A percentile compares a stretch with the other conserved stretches of the same genome.
phyloP scores from a whole-genome alignment of 495 filamentous ascomycete species.

The Penicillium lagena region DNA sequence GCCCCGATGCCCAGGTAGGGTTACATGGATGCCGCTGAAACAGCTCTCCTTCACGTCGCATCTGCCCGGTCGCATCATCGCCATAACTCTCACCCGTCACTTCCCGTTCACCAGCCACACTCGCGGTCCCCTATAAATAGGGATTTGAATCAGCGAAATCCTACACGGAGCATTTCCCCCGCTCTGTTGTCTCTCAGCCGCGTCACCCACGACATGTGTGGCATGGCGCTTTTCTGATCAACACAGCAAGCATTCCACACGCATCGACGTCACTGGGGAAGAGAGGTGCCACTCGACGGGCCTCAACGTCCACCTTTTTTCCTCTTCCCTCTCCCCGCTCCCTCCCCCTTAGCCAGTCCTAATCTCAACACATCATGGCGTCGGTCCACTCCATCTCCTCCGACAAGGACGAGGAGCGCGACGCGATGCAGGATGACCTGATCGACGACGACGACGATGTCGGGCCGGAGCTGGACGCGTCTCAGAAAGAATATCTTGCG shows the following conservation, averaged over 20 bases:
- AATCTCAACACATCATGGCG: constrained; percentile 17
- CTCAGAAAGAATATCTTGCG: constrained; percentile 24
- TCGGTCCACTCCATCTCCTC: constrained; percentile 20
- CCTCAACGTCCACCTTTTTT: not conserved
- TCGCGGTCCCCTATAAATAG: no score
- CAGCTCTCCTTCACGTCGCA: no score
- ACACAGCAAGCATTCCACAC: no score
- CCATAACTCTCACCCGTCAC: not conserved
- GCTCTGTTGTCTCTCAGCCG: no score
- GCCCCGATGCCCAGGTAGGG: constrained; percentile 16
- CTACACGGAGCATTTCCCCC: no score
- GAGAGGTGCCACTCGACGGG: no score
- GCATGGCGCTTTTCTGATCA: no score
- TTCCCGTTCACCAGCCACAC: no score
- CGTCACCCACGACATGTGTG: no score
- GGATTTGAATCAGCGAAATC: no score
- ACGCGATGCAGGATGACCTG: constrained; percentile 27
- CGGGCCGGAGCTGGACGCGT: constrained; percentile 23
- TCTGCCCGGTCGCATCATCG: not conserved
- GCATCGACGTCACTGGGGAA: no score
- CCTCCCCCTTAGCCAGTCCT: not conserved
- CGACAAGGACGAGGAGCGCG: constrained; percentile 29
- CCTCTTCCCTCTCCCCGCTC: not conserved
- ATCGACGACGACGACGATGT: constrained; percentile 35
- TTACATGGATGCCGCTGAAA: constrained; percentile 22